Base-by-base conservation (phyloP, 345 rosid species). In the Linum tenue region DNA sequence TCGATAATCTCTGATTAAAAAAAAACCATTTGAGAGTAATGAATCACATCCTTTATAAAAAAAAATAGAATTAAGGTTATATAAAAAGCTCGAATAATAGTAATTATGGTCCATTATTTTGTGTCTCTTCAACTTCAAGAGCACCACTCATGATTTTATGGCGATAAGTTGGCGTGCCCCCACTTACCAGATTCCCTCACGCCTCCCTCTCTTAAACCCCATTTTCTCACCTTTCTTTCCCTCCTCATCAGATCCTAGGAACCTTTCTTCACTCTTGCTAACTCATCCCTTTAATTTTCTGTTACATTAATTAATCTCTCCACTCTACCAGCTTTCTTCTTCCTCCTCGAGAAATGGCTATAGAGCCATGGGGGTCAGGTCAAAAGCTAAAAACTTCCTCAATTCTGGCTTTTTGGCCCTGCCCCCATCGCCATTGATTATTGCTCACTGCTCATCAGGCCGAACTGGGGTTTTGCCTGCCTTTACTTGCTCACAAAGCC, bases 81-180 rank as follows among this genome's bases (percentile, higher is more conserved):
- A 22, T 22, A 22, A 22, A 22, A 22, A 22, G 31, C 31, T 22
- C 31, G 31, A 22, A 22, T 22, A 22, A 22, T 22, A 22, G 31
- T 22, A 22, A 22, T 22, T 22, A 22, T 22, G 31, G 31, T 22
- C 31, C 31, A 22, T 22, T 22, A 22, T 22, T 22, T 22, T 22
- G 31, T 22, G 31, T 22, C 31, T 22, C 31, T 22, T 22, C 31
- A 22, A 22, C 31, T 22, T 22, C 31, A 22, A 22, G 31, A 22
- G 31, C 31, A 22, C 31, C 31, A 44, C 64, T 80, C 79, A 79
- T 81, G 79, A 79, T 81, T 83, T 79, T 56, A 75, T 22, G 79
- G 83, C 77, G 77, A 64, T 75, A 80, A 77, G 85, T 74, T 79
- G 71, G 85, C 87, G 83, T 83, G 90, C 84, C 84, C 70, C 77